A percentile compares a stretch with the other conserved stretches of the same genome.
These are phyloP conservation scores for Barnettozyma botsteinii DNA, from an alignment of 805 yeast species.

Conservation along the genomic window DNA sequence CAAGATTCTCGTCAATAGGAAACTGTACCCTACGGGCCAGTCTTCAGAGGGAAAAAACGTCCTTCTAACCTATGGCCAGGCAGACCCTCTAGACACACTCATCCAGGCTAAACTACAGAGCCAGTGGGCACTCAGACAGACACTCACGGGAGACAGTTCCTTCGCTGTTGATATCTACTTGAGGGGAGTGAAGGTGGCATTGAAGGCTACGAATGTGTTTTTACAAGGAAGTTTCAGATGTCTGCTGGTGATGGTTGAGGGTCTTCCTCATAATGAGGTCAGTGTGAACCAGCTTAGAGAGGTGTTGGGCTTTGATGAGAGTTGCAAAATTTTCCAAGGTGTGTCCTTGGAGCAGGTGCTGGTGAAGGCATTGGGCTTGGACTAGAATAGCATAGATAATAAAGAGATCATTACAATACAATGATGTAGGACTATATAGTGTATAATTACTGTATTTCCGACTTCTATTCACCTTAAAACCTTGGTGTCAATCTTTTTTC, in stretches of 20 bases:
- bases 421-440: not conserved
- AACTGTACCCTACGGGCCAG: conserved; percentile 1
- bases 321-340: not conserved
- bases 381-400: too few relatives aligned
- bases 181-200: conserved; percentile 25
- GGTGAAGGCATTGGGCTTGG: not conserved
- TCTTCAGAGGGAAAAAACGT: too few relatives aligned
- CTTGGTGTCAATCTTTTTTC: too few relatives aligned
- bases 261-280: not conserved
- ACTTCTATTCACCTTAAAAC: too few relatives aligned
- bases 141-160: conserved; percentile 70
- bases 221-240: conserved; percentile 40
- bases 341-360: not conserved
- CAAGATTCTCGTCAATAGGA: conserved; percentile 2
- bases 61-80: not conserved
- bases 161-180: conserved; percentile 39
- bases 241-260: conserved; percentile 42
- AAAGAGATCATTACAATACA: too few relatives aligned
- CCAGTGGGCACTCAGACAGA: conserved; percentile 63
- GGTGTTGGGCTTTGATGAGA: not conserved
- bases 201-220: conserved; percentile 64
- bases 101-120: conserved; percentile 54
- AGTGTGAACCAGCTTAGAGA: not conserved
- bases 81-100: conserved; percentile 4
- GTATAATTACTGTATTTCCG: too few relatives aligned